Conservation (phyloP, 2,329 filamentous ascomycete genomes). For the Diaporthe velutina region DNA sequence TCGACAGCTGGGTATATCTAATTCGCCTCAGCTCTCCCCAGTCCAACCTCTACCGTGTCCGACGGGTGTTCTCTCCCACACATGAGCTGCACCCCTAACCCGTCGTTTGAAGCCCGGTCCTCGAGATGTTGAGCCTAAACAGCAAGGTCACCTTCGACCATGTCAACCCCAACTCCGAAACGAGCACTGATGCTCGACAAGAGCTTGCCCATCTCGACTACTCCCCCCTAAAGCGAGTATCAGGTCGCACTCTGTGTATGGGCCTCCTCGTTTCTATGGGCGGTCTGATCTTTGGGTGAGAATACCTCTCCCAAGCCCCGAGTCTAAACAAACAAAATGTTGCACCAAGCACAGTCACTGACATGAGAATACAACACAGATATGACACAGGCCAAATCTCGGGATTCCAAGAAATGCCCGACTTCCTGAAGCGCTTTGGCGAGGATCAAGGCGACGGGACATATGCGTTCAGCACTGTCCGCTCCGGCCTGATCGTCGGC, state of each 20-base stretch:
- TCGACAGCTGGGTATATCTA: background rate
- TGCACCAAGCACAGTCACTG: slow-evolving; percentile 24
- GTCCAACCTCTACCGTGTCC: background rate
- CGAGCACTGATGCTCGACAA: slow-evolving; percentile 48
- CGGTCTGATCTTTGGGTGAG: slow-evolving; percentile 54
- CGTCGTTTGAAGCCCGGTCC: background rate
- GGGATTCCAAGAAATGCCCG: slow-evolving; percentile 69
- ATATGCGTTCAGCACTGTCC: slow-evolving; percentile 62
- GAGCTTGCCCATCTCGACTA: slow-evolving; percentile 58
- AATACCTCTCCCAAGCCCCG: background rate
- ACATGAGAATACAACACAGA: slow-evolving; percentile 50
- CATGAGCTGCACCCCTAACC: background rate
- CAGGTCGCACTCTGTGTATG: slow-evolving; percentile 53
- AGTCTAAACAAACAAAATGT: background rate
- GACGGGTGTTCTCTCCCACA: background rate
- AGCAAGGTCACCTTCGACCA: slow-evolving; percentile 55
- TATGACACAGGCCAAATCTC: slow-evolving; percentile 68
- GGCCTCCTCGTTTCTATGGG: slow-evolving; percentile 59
- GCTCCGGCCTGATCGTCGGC: slow-evolving; percentile 71
- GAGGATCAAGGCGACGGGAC: slow-evolving; percentile 54
- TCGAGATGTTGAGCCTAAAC: slow-evolving; percentile 35
- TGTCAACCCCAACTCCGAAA: slow-evolving; percentile 56
- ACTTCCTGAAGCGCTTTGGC: slow-evolving; percentile 67
- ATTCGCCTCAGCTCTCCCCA: background rate
- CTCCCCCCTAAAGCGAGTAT: slow-evolving; percentile 57